Evolutionary conservation across 495 filamentous ascomycete genomes (phyloP).

Genomic region (Evansstolkia leycettana): DNA sequence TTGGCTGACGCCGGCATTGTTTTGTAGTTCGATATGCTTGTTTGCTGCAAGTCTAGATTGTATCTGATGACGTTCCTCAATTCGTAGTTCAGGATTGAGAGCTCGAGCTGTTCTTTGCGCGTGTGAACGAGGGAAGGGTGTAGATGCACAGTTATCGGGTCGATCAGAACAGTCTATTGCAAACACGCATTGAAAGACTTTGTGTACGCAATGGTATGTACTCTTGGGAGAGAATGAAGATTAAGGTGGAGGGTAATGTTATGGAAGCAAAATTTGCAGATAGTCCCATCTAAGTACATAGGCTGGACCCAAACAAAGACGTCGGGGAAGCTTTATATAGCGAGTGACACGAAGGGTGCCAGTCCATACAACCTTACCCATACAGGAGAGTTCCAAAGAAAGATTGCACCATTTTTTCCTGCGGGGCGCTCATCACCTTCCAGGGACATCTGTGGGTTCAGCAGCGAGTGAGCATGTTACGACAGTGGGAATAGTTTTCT

Average conservation of each 20-base stretch:
- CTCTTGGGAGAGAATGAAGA: neutral
- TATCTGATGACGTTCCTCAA: neutral
- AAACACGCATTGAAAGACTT: neutral
- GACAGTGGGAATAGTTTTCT: too few species aligned
- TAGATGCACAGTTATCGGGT: constrained; percentile 4
- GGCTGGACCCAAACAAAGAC: neutral
- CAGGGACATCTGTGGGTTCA: constrained; percentile 1
- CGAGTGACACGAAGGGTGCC: too few species aligned
- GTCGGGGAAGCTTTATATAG: constrained; percentile 3
- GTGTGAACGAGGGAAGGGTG: too few species aligned
- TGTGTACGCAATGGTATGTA: neutral
- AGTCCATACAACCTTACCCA: too few species aligned
- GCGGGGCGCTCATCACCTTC: neutral
- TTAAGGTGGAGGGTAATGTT: too few species aligned
- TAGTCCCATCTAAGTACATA: neutral
- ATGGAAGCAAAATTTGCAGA: too few species aligned
- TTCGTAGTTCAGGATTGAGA: neutral
- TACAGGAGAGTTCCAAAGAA: neutral
- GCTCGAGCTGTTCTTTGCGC: neutral
- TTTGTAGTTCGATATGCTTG: constrained; percentile 5
- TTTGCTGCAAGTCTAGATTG: neutral
- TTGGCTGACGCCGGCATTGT: constrained; percentile 21
- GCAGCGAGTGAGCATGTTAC: too few species aligned
- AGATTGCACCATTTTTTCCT: constrained; percentile 4
- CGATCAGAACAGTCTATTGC: neutral